A percentile compares a stretch with the other conserved stretches of the same genome.
Conservation (phyloP, 495 filamentous ascomycete genomes). For the Neurospora discreta region DNA sequence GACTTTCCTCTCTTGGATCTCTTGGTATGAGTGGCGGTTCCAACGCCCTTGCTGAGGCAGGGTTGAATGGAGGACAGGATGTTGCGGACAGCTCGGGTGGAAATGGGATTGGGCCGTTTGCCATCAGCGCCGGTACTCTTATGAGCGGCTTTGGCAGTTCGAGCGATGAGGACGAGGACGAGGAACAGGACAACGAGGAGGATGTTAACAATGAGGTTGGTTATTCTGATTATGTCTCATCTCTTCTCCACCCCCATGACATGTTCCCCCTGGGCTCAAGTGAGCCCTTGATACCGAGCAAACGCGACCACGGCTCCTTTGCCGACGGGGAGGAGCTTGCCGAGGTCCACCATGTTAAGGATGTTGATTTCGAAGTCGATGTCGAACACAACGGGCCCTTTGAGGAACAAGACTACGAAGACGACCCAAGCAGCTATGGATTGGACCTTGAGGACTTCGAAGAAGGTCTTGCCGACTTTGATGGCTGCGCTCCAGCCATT, state of each 20-base stretch:
- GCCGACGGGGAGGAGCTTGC: neutral
- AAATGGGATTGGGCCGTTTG: conserved; percentile 55
- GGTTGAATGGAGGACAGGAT: conserved; percentile 62
- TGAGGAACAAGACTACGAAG: neutral
- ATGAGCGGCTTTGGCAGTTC: conserved; percentile 91
- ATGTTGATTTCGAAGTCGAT: conserved; percentile 4
- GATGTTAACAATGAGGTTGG: conserved; percentile 44
- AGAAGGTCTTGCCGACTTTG: neutral
- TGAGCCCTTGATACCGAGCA: conserved; percentile 1
- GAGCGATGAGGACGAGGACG: conserved; percentile 94
- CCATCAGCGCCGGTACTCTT: conserved; percentile 55
- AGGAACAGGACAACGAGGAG: conserved; percentile 77
- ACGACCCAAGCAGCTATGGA: neutral
- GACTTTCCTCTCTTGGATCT: conserved; percentile 34
- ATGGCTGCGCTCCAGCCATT: neutral
- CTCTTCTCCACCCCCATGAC: conserved; percentile 1
- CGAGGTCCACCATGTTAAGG: neutral
- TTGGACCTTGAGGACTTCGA: neutral
- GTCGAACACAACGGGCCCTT: conserved; percentile 1
- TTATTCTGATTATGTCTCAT: conserved; percentile 12
- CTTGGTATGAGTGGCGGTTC: conserved; percentile 45
- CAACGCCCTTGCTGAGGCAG: conserved; percentile 65
- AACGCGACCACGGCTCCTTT: neutral
- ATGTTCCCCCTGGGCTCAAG: conserved; percentile 1
- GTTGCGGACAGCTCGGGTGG: conserved; percentile 53